Conservation (phyloP, 768 basidiomycete species). For the Leucosporidium scottii region DNA sequence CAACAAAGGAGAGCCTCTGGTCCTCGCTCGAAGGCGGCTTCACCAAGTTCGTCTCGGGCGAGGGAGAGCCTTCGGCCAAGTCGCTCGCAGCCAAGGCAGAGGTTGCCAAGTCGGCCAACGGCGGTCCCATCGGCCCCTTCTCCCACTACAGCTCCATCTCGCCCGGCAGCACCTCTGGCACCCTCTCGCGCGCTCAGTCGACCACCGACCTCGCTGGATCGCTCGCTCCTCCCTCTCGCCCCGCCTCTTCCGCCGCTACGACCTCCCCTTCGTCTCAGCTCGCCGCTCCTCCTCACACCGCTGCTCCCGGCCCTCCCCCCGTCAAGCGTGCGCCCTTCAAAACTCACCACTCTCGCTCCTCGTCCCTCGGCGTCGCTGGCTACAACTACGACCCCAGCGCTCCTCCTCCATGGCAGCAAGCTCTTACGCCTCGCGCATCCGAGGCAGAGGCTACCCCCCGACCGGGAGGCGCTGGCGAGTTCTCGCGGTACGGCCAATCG, state of each 20-base stretch:
- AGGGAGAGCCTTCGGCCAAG: slow-evolving; percentile 50
- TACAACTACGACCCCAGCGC: slow-evolving; percentile 36
- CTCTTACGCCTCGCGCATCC: neutral
- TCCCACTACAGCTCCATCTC: slow-evolving; percentile 89
- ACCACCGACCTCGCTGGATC: slow-evolving; percentile 16
- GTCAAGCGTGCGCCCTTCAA: slow-evolving; percentile 49
- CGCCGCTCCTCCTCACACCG: slow-evolving; percentile 38
- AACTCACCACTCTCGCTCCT: slow-evolving; percentile 31
- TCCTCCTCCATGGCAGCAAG: slow-evolving; percentile 26
- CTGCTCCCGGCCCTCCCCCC: slow-evolving; percentile 67
- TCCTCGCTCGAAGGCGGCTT: slow-evolving; percentile 87
- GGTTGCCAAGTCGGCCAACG: slow-evolving; percentile 42
- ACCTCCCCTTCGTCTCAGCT: neutral
- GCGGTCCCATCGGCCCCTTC: slow-evolving; percentile 60
- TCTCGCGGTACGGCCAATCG: neutral
- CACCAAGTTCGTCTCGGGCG: slow-evolving; percentile 91
- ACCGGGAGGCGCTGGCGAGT: no score
- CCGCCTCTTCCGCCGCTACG: slow-evolving; percentile 11
- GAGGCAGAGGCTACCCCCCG: neutral
- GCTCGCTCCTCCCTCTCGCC: slow-evolving; percentile 7
- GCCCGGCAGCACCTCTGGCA: slow-evolving; percentile 45
- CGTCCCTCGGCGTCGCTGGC: slow-evolving; percentile 32
- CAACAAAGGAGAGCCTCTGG: slow-evolving; percentile 83
- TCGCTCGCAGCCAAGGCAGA: slow-evolving; percentile 28
- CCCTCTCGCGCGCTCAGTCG: slow-evolving; percentile 36